phyloP scores from a whole-genome alignment of 2,329 filamentous ascomycete species.

The Cephalotrichum gorgonifer region DNA sequence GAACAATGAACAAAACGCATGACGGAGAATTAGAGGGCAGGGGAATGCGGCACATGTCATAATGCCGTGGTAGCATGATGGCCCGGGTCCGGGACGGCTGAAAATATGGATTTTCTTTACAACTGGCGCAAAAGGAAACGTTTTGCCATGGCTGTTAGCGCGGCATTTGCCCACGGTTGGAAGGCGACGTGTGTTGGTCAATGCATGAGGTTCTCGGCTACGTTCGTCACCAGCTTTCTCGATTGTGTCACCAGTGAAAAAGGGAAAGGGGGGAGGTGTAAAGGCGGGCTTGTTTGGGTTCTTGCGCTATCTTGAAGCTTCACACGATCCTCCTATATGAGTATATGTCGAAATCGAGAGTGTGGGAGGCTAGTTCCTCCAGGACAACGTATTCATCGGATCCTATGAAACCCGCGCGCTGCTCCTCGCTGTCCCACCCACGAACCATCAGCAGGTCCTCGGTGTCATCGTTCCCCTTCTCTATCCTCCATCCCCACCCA shows the following conservation, averaged over 20 bases:
- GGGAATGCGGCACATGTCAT: not conserved
- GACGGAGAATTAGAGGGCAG: not conserved
- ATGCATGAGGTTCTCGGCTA: conserved; percentile 3
- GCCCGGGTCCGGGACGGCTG: conserved; percentile 1
- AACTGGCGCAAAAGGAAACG: conserved; percentile 6
- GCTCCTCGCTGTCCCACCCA: conserved; percentile 23
- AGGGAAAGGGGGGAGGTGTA: not conserved
- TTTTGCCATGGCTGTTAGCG: conserved; percentile 4
- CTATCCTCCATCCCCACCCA: conserved; percentile 30
- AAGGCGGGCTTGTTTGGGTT: not conserved
- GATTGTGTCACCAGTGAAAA: not conserved
- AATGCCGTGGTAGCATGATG: conserved; percentile 2
- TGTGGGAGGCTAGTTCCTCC: not conserved
- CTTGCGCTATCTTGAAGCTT: not conserved
- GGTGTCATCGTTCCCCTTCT: conserved; percentile 21
- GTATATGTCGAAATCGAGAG: not conserved
- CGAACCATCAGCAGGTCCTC: conserved; percentile 27
- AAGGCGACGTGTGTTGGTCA: conserved; percentile 5
- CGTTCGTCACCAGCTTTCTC: not conserved
- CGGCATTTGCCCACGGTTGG: conserved; percentile 5
- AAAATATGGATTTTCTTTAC: conserved; percentile 5
- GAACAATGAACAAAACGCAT: not conserved
- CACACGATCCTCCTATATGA: conserved; percentile 1
- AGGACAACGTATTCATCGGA: not conserved
- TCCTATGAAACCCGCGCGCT: conserved; percentile 9